Evolutionary conservation across 768 basidiomycete species (phyloP).

Genomic region (Boletus rubropictus): DNA sequence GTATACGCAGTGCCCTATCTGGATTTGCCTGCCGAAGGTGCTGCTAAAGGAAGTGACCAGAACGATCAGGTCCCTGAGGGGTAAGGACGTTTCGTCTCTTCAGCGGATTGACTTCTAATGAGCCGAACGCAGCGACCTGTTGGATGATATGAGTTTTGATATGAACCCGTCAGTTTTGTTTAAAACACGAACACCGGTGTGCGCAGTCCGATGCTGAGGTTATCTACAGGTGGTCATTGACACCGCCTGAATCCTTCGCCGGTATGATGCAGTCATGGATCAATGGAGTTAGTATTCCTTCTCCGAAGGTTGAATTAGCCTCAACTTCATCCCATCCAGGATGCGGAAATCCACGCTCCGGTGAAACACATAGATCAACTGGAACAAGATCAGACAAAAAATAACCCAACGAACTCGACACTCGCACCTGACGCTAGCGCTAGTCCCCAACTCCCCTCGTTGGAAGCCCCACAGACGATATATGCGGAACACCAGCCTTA

Average conservation of each 20-base stretch:
- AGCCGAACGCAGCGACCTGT: neutral
- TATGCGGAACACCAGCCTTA: neutral
- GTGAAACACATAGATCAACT: neutral
- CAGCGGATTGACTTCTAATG: neutral
- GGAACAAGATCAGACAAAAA: neutral
- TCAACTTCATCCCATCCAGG: neutral
- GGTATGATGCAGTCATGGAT: neutral
- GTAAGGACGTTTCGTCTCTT: neutral
- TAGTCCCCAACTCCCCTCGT: neutral
- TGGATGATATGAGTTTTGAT: neutral
- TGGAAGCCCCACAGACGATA: neutral
- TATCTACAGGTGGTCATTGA: conserved; percentile 1
- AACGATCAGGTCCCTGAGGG: neutral
- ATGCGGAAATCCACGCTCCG: neutral
- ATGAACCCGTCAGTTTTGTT: conserved; percentile 1
- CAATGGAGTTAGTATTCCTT: neutral
- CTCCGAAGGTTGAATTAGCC: neutral
- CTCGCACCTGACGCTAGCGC: neutral
- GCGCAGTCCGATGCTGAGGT: neutral
- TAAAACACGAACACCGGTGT: neutral
- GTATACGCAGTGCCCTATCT: too few relatives aligned
- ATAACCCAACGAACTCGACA: neutral
- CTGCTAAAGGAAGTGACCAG: neutral
- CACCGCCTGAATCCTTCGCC: too few relatives aligned
- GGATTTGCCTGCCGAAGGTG: neutral